These are phyloP conservation scores for Fusarium nodosum DNA, from an alignment of 2,329 filamentous ascomycete genomes.

Conservation along the genomic window DNA sequence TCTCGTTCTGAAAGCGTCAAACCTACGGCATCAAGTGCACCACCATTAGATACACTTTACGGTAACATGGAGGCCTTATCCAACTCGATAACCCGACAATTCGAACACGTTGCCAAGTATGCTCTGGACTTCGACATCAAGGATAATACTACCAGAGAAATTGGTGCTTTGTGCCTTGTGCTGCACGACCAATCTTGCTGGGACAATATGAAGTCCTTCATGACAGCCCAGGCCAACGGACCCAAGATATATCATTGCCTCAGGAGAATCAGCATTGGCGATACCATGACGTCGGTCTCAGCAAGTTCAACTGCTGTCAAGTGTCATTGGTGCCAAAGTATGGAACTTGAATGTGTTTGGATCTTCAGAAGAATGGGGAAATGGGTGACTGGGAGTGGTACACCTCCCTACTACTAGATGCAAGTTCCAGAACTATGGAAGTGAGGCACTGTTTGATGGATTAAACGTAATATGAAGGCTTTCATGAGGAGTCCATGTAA, in stretches of 20 bases:
- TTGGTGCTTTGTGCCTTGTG: background rate
- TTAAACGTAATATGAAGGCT: background rate
- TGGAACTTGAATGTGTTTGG: background rate
- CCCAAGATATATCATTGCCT: background rate
- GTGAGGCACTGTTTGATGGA: background rate
- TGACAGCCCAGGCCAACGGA: background rate
- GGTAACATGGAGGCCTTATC: no score
- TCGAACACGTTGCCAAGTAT: background rate
- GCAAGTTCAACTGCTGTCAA: background rate
- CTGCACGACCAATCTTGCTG: background rate
- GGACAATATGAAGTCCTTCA: background rate
- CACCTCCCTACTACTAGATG: background rate
- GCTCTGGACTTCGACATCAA: background rate
- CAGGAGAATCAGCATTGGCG: background rate
- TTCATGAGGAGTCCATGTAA: background rate
- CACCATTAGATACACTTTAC: no score
- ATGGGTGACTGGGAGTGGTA: background rate
- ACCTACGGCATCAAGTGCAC: no score
- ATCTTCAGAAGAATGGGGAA: background rate
- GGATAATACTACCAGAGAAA: background rate
- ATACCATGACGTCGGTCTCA: background rate
- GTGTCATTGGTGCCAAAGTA: background rate
- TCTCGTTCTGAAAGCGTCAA: background rate
- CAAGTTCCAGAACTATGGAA: background rate
- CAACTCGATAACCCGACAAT: background rate